phyloP scores from a whole-genome alignment of 1,284 basidiomycete species.

The Leccinum pachyderme region DNA sequence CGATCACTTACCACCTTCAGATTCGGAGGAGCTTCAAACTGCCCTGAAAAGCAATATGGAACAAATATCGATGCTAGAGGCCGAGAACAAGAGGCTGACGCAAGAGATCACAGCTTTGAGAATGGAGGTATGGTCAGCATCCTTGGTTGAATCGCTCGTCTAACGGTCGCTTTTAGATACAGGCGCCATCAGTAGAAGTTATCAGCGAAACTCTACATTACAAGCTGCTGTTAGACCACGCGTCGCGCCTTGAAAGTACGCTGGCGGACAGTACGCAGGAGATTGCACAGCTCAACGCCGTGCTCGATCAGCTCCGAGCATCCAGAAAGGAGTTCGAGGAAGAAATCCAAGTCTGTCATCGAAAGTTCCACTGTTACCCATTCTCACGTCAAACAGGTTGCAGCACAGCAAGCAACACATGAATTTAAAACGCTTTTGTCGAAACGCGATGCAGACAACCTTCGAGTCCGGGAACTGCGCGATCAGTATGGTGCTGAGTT shows the following conservation, averaged over 20 bases:
- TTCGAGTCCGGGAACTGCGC: conserved; percentile 76
- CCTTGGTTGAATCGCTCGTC: background rate
- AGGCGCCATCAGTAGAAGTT: conserved; percentile 43
- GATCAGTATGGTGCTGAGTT: conserved; percentile 77
- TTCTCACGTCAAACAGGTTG: conserved; percentile 39
- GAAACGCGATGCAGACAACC: conserved; percentile 74
- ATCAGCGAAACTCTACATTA: conserved; percentile 50
- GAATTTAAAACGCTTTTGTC: conserved; percentile 56
- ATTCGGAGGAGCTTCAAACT: conserved; percentile 41
- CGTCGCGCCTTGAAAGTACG: conserved; percentile 41
- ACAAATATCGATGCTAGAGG: conserved; percentile 39
- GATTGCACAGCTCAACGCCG: conserved; percentile 39
- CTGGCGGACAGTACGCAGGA: conserved; percentile 40
- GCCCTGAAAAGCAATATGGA: conserved; percentile 36
- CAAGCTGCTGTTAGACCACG: conserved; percentile 46
- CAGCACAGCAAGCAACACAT: conserved; percentile 46
- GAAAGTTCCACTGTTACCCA: conserved; percentile 7
- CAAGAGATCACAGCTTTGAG: conserved; percentile 42
- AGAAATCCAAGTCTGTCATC: conserved; percentile 39
- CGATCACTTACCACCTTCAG: conserved; percentile 20
- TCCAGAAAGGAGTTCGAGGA: conserved; percentile 49
- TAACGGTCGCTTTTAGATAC: conserved; percentile 37
- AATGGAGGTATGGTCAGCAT: conserved; percentile 41
- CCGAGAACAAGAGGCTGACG: conserved; percentile 42
- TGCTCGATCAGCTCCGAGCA: conserved; percentile 38